Conservation (phyloP, 768 basidiomycete species). For the Amanita phalloides region DNA sequence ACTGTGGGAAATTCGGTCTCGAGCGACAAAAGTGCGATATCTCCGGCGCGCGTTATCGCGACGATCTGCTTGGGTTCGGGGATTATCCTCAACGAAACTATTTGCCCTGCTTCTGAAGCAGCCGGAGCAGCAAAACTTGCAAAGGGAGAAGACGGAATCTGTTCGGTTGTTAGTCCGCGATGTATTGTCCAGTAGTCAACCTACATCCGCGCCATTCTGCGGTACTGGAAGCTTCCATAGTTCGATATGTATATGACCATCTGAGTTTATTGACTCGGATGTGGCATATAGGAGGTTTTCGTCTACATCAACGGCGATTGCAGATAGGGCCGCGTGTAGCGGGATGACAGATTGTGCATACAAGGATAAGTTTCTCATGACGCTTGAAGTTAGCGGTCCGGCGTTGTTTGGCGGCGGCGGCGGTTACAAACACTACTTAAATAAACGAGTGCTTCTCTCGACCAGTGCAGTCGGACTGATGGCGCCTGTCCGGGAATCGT, state of each 20-base stretch:
- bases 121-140: conserved; percentile 27
- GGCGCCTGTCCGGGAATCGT: conserved; percentile 11
- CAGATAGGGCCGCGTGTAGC: conserved; percentile 27
- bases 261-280: conserved; percentile 34
- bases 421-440: neutral
- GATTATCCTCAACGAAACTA: conserved; percentile 58
- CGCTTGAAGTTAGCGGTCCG: neutral
- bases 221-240: conserved; percentile 37
- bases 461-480: neutral
- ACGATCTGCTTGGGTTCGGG: conserved; percentile 62
- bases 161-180: neutral
- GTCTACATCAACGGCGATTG: conserved; percentile 53
- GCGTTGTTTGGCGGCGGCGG: neutral
- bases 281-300: conserved; percentile 48
- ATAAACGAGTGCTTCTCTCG: neutral
- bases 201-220: conserved; percentile 11
- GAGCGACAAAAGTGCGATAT: conserved; percentile 62
- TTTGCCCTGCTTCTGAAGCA: conserved; percentile 25
- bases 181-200: neutral
- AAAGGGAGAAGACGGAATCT: conserved; percentile 17
- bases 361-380: conserved; percentile 43
- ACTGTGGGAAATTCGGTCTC: conserved; percentile 21
- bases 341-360: conserved; percentile 17
- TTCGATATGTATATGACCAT: conserved; percentile 44
- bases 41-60: conserved; percentile 65